Base-by-base conservation (phyloP, 306 rosid species). In the Dalbergia oliveri region DNA sequence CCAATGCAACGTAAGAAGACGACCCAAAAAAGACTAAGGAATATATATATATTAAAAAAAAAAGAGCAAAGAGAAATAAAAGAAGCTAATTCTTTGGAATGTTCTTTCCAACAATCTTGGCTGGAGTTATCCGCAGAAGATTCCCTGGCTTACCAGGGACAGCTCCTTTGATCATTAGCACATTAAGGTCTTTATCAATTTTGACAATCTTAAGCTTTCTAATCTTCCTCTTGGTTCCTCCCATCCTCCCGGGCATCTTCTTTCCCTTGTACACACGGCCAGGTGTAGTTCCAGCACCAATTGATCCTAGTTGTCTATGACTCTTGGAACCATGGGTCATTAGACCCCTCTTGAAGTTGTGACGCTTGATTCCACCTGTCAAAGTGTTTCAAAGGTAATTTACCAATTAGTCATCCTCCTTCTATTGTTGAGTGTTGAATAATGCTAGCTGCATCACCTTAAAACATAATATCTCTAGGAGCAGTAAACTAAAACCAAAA, bases 241-340 rank as follows among this genome's bases (percentile, higher is more conserved):
- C 99, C 99, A 95, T 95, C 84, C 98, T 86, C 6, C 99, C 98
- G 39, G 99, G 98, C 99, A 95, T 95, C 91, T 95, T 95, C 89
- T 95, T 95, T 53, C 99, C 99, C 69, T 84, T 84, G 83, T 91
- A 93, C 2, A 95, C 99, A 6, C 92, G 87, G 0, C 99, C 99
- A 0, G 97, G 99, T 1, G 99, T 95, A 0, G 99, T 95, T 75
- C 99, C 99, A 1, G 97, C 99, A 56, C 99, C 98, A 31, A 95
- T 95, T 0, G 99, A 95, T 45, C 99, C 99, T 1, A 93, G 75
- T 37, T 91, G 94, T 61, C 99, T 88, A 63, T 95, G 99, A 76
- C 99, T 95, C 88, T 95, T 95, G 4, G 99, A 95, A 81, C 99
- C 99, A 18, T 95, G 99, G 61, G 84, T 77, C 98, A 95, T 95